Percentiles rank a stretch among this genome's conserved stretches.
Evolutionary conservation across 176 grass and related monocot species (phyloP).

Genomic region (Oryza longistaminata): DNA sequence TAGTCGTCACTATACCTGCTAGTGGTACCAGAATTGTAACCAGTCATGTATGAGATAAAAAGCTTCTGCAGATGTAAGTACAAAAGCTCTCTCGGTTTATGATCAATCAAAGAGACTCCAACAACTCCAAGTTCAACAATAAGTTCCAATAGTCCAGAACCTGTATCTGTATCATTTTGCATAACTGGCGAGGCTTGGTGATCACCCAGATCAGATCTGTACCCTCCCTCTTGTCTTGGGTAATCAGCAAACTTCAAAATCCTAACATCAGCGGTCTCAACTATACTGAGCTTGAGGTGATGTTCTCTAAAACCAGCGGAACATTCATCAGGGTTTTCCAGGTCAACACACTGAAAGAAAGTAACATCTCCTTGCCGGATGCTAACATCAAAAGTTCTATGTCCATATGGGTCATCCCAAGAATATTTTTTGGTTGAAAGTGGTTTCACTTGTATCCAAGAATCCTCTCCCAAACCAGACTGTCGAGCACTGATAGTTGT

Average conservation of each 20-base stretch:
- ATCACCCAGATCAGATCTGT: slow-evolving; percentile 39
- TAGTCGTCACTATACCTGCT: slow-evolving; percentile 61
- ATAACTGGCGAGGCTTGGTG: slow-evolving; percentile 27
- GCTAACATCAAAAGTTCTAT: slow-evolving; percentile 66
- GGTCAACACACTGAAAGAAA: slow-evolving; percentile 55
- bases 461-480: slow-evolving; percentile 62
- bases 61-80: slow-evolving; percentile 89
- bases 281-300: slow-evolving; percentile 57
- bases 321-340: slow-evolving; percentile 58
- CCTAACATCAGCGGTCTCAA: slow-evolving; percentile 66
- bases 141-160: slow-evolving; percentile 68
- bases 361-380: slow-evolving; percentile 49
- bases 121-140: slow-evolving; percentile 92
- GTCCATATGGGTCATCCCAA: slow-evolving; percentile 84
- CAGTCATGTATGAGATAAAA: slow-evolving; percentile 84
- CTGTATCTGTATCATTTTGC: slow-evolving; percentile 47
- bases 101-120: slow-evolving; percentile 92
- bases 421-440: slow-evolving; percentile 79
- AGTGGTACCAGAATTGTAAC: slow-evolving; percentile 79
- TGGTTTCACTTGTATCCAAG: slow-evolving; percentile 75
- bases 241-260: slow-evolving; percentile 68
- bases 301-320: slow-evolving; percentile 55
- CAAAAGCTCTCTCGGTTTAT: slow-evolving; percentile 84
- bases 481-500: slow-evolving; percentile 57
- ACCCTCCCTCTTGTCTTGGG: slow-evolving; percentile 39